phyloP scores from a whole-genome alignment of 345 rosid species.

The Gossypium ekmanianum region DNA sequence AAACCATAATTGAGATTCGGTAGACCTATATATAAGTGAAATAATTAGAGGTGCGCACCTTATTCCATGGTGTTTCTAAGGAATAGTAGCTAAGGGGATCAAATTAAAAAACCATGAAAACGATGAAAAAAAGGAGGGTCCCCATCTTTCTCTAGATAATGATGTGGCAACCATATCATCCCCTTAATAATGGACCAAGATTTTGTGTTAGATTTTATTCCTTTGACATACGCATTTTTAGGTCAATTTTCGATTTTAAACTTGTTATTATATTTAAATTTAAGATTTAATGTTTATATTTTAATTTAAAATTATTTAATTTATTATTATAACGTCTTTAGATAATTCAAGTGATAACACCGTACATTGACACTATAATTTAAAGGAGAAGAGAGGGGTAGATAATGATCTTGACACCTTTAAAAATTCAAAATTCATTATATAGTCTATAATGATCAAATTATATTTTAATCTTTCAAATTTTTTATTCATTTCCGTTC shows the following conservation, averaged over 20 bases:
- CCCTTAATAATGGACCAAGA: conserved; percentile 27
- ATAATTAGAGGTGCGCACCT: background rate
- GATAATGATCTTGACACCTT: rapidly evolving
- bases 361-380: too few species aligned
- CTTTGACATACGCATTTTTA: conserved; percentile 21
- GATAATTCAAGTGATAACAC: too few species aligned
- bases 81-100: background rate
- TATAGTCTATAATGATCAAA: too few species aligned
- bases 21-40: background rate
- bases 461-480: too few species aligned
- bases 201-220: conserved; percentile 35
- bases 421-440: too few species aligned
- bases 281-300: background rate
- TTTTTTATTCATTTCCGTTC: too few species aligned
- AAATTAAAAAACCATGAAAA: background rate
- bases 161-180: conserved; percentile 13
- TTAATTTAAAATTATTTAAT: too few species aligned
- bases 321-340: too few species aligned
- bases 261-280: conserved; percentile 6
- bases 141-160: background rate
- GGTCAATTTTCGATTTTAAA: conserved; percentile 23
- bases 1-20: background rate
- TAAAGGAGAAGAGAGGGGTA: too few species aligned
- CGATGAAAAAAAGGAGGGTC: background rate
- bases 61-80: conserved; percentile 1